Evolutionary conservation across 495 filamentous ascomycete genomes (phyloP).

Genomic region (Xylaria venustula): DNA sequence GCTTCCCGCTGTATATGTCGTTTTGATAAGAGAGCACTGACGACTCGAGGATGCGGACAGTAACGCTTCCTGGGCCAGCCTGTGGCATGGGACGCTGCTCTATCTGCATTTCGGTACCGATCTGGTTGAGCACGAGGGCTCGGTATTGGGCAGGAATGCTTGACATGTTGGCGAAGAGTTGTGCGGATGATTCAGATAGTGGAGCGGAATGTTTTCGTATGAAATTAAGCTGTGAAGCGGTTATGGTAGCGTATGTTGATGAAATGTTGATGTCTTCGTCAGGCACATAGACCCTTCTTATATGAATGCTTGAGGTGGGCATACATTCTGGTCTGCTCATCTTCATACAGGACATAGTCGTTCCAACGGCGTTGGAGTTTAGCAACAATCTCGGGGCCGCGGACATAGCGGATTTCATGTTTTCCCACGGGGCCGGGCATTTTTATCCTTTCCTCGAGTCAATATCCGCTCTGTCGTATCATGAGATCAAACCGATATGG

Average conservation of each 20-base stretch:
- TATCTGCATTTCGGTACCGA: constrained; percentile 13
- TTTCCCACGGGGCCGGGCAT: not conserved
- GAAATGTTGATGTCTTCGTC: too few relatives aligned
- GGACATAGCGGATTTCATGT: not conserved
- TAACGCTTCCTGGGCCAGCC: constrained; percentile 24
- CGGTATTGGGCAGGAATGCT: constrained; percentile 17
- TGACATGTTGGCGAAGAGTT: not conserved
- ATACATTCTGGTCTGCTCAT: too few relatives aligned
- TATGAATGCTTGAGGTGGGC: too few relatives aligned
- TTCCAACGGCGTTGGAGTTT: not conserved
- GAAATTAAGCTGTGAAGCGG: too few relatives aligned
- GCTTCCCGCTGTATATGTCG: constrained; percentile 26
- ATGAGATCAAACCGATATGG: too few relatives aligned
- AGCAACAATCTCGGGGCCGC: not conserved
- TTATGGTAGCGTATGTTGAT: too few relatives aligned
- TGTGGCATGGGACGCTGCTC: constrained; percentile 24
- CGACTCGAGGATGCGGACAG: constrained; percentile 30
- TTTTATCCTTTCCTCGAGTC: too few relatives aligned
- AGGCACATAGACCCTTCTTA: too few relatives aligned
- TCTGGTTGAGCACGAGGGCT: constrained; percentile 17
- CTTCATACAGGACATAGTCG: too few relatives aligned
- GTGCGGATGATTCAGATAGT: too few relatives aligned
- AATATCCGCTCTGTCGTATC: too few relatives aligned
- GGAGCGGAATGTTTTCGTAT: not conserved
- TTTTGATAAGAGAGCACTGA: constrained; percentile 21